Conservation (phyloP, 306 rosid species). For the Cucurbita argyrosperma region DNA sequence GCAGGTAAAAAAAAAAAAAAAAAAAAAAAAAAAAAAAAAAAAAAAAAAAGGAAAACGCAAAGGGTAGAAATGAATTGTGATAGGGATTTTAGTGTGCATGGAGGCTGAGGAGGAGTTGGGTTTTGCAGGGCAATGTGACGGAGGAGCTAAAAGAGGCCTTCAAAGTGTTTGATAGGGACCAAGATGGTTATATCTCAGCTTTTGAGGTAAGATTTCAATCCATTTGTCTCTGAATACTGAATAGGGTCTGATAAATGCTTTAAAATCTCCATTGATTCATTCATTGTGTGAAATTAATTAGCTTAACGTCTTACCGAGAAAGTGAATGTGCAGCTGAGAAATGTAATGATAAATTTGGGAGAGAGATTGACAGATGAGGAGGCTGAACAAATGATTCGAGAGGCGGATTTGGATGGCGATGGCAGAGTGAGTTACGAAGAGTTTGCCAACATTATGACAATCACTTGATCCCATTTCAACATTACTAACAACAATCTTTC, state of each 20-base stretch:
- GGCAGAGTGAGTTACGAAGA: constrained; percentile 66
- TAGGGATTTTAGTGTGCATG: neutral
- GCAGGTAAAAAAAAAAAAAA: constrained; percentile 17
- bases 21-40: too few species aligned
- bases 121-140: constrained; percentile 22
- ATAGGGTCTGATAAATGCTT: neutral
- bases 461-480: constrained; percentile 5
- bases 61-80: neutral
- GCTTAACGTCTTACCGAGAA: neutral
- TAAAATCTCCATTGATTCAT: neutral
- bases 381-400: constrained; percentile 60
- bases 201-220: constrained; percentile 31
- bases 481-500: neutral
- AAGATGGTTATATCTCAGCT: constrained; percentile 72
- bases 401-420: constrained; percentile 73
- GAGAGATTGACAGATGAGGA: constrained; percentile 60
- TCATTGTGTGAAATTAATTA: neutral
- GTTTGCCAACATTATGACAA: constrained; percentile 41
- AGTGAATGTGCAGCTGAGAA: constrained; percentile 28
- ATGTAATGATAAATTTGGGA: constrained; percentile 57
- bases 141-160: constrained; percentile 80
- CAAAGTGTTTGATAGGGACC: constrained; percentile 71
- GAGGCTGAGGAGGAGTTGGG: neutral
- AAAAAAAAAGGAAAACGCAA: neutral
- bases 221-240: neutral